Evolutionary conservation across 164 flowering plant species (phyloP), one percentile per base, ranked within the genome.

Genomic region (Tetracentron sinense): DNA sequence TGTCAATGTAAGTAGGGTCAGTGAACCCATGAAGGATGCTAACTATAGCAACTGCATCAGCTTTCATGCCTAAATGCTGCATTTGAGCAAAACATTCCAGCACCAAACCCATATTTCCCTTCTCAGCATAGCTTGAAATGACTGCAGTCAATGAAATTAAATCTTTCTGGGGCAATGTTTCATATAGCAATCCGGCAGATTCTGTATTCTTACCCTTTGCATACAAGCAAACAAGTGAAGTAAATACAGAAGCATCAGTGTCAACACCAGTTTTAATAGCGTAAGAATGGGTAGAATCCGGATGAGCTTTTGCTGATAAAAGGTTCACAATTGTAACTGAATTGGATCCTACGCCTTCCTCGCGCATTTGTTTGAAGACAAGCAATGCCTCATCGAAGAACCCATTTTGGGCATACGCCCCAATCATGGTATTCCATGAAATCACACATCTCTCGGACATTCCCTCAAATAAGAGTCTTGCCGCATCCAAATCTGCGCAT

Each of bases 381-480:
- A 59, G 42, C 64, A 80, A 61, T 7, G 82, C 79, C 58, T 78
- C 74, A 2, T 65, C 54, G 22, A 60, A 71, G 16, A 57, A 61
- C 54, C 79, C 77, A 60, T 56, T 70, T 68, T 77, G 75, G 57
- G 77, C 75, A 55, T 76, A 80, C 1, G 75, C 78, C 48, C 62
- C 61, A 22, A 85, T 81, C 69, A 81, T 70, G 14, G 78, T 75
- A 47, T 82, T 85, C 87, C 90, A 83, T 7, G 90, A 83, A 50
- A 81, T 76, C 3, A 72, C 75, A 60, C 68, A 69, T 64, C 74
- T 79, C 6, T 71, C 66, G 1, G 23, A 54, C 64, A 79, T 78
- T 42, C 62, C 81, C 20, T 67, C 68, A 60, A 81, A 83, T 59
- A 79, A 67, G 27, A 61, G 8, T 23, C 70, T 56, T 0, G 79